phyloP scores from a whole-genome alignment of 345 rosid species.

The Melaleuca quinquenervia region DNA sequence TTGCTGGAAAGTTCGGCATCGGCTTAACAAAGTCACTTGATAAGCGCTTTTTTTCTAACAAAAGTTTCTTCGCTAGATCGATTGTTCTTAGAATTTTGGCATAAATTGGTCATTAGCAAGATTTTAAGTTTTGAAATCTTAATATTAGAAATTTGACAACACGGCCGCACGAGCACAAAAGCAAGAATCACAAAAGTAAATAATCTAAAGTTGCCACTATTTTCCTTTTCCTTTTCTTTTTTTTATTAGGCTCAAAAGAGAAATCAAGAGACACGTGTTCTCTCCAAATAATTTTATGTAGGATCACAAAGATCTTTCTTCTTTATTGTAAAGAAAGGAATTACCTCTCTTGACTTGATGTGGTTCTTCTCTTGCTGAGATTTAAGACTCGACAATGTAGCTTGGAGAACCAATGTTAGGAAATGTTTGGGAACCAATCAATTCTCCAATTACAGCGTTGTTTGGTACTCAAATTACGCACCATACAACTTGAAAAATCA shows the following conservation, averaged over 20 bases:
- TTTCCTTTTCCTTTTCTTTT: background rate
- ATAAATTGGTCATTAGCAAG: background rate
- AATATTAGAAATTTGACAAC: background rate
- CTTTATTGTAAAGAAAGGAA: too few species aligned
- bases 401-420: too few species aligned
- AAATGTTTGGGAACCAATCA: too few species aligned
- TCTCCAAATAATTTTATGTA: too few species aligned
- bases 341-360: too few species aligned
- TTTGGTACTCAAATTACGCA: background rate
- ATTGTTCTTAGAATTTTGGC: background rate
- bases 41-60: background rate
- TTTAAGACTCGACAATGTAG: too few species aligned
- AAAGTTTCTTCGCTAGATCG: background rate
- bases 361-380: too few species aligned
- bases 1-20: too few species aligned
- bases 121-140: background rate
- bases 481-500: too few species aligned
- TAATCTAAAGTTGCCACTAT: background rate
- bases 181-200: background rate
- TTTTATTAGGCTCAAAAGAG: too few species aligned
- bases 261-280: too few species aligned
- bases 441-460: background rate
- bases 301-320: too few species aligned
- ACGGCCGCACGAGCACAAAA: background rate
- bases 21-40: fast-evolving